phyloP scores from a whole-genome alignment of 352 stramenopile species.

The Pythium rishiriense region DNA sequence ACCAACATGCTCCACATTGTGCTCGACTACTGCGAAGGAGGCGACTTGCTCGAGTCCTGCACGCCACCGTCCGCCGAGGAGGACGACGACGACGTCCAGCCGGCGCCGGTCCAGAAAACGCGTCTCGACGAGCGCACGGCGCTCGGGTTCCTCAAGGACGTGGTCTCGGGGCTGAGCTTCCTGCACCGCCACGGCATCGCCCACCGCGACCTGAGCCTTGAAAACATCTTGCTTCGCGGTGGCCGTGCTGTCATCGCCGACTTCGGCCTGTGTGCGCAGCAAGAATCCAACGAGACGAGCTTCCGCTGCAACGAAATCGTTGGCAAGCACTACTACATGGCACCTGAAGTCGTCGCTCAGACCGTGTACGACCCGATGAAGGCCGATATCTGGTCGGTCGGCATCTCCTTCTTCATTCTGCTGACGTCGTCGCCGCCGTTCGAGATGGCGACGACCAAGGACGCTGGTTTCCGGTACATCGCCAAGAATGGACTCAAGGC shows the following conservation, averaged over 20 bases:
- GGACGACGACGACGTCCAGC: slow-evolving; percentile 3
- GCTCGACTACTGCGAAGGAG: slow-evolving; percentile 76
- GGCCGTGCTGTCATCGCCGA: slow-evolving; percentile 63
- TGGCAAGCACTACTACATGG: slow-evolving; percentile 97
- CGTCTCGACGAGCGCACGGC: slow-evolving; percentile 47
- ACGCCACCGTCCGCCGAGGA: slow-evolving; percentile 22
- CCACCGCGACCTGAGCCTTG: slow-evolving; percentile 96
- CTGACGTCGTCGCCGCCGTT: slow-evolving; percentile 92
- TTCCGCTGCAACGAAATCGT: slow-evolving; percentile 63
- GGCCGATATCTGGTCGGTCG: slow-evolving; percentile 93
- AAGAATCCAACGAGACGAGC: slow-evolving; percentile 42
- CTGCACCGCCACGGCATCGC: slow-evolving; percentile 72
- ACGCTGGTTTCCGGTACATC: slow-evolving; percentile 89
- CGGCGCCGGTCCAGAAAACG: slow-evolving; percentile 11
- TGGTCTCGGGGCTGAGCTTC: slow-evolving; percentile 64
- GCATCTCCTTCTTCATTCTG: slow-evolving; percentile 94
- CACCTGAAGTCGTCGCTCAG: slow-evolving; percentile 90
- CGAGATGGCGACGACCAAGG: slow-evolving; percentile 79
- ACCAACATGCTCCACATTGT: slow-evolving; percentile 61
- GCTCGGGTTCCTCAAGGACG: slow-evolving; percentile 63
- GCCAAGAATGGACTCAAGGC: slow-evolving; percentile 67
- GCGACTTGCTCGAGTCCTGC: slow-evolving; percentile 69
- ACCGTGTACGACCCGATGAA: slow-evolving; percentile 90
- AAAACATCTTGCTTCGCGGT: slow-evolving; percentile 94
- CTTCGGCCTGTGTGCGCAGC: slow-evolving; percentile 71